phyloP scores from a whole-genome alignment of 371 early-diverging fungal species.

The Apophysomyces elegans region DNA sequence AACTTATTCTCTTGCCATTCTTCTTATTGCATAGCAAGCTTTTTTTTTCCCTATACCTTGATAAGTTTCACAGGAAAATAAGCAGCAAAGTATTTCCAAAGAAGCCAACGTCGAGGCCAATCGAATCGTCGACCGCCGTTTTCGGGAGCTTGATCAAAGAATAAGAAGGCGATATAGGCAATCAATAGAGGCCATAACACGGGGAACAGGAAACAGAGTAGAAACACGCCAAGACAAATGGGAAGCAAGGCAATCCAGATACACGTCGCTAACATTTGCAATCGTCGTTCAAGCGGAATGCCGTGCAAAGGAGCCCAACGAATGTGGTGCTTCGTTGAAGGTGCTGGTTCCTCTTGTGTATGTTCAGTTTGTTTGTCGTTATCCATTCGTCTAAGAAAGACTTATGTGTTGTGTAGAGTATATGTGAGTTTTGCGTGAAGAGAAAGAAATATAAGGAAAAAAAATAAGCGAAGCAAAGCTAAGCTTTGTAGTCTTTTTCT shows the following conservation, averaged over 20 bases:
- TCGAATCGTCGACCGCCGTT: constrained; percentile 69
- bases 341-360: background rate
- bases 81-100: constrained; percentile 77
- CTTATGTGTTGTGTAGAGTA: no score
- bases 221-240: constrained; percentile 44
- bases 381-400: background rate
- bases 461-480: no score
- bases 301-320: constrained; percentile 69
- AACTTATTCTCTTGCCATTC: background rate
- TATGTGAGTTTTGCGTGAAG: no score
- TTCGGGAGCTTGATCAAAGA: constrained; percentile 62
- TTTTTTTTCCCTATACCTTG: constrained; percentile 50
- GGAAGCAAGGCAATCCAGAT: constrained; percentile 66
- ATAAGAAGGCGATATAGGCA: constrained; percentile 64
- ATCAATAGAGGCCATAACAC: constrained; percentile 62
- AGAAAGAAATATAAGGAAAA: no score
- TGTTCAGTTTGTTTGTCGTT: background rate
- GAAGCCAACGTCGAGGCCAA: constrained; percentile 50
- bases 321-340: constrained; percentile 20
- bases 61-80: constrained; percentile 78
- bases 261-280: constrained; percentile 71
- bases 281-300: constrained; percentile 73
- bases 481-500: no score
- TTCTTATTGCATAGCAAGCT: background rate
- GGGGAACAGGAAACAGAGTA: constrained; percentile 51